A percentile compares a stretch with the other conserved stretches of the same genome.
Evolutionary conservation across 1,284 basidiomycete species (phyloP).

Genomic region (Boletellus deceptivus): DNA sequence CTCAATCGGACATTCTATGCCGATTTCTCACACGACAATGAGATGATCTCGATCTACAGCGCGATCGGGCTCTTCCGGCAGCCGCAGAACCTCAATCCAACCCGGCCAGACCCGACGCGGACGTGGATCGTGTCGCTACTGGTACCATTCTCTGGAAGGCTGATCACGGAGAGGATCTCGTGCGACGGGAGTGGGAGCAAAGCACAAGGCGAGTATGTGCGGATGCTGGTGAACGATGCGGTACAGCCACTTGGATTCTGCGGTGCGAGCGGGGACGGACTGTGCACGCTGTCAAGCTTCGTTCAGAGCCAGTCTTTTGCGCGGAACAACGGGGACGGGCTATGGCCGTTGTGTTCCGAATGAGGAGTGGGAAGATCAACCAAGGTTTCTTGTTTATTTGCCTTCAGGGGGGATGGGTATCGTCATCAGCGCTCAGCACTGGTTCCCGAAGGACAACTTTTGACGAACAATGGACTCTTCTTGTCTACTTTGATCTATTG

Average conservation of each 20-base stretch:
- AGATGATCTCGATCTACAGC: constrained; percentile 75
- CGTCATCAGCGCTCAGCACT: no score
- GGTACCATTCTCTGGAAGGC: constrained; percentile 60
- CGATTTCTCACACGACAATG: constrained; percentile 81
- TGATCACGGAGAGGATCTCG: constrained; percentile 58
- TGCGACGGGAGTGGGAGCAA: constrained; percentile 35
- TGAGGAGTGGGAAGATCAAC: not conserved
- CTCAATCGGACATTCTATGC: constrained; percentile 60
- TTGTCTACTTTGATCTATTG: no score
- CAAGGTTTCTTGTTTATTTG: no score
- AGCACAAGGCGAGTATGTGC: constrained; percentile 43
- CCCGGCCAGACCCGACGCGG: constrained; percentile 36
- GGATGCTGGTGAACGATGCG: constrained; percentile 65
- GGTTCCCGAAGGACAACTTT: no score
- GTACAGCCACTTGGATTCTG: constrained; percentile 63
- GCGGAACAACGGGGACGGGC: not conserved
- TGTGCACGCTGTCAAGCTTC: constrained; percentile 51
- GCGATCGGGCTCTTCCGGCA: constrained; percentile 66
- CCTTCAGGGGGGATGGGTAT: no score
- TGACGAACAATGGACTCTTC: no score
- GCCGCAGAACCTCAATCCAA: constrained; percentile 42
- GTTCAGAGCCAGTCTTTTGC: not conserved
- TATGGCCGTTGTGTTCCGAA: not conserved
- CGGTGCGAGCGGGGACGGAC: constrained; percentile 43
- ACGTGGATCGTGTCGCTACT: constrained; percentile 54